Conservation (phyloP, 1,284 basidiomycete genomes). For the Gymnopus androsaceus region DNA sequence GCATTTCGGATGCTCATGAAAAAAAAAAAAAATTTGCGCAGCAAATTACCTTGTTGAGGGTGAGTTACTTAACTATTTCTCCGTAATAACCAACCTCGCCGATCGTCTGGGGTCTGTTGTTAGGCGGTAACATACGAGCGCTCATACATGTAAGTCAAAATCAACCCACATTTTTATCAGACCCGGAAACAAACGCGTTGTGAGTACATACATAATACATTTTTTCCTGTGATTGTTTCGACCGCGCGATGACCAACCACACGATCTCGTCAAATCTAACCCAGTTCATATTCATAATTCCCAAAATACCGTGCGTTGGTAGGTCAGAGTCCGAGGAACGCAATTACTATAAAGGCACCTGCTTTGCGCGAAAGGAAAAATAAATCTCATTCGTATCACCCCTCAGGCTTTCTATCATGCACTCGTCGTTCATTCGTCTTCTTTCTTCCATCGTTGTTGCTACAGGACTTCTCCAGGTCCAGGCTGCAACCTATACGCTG, state of each 20-base stretch:
- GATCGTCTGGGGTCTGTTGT: no score
- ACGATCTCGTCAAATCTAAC: background rate
- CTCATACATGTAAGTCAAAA: no score
- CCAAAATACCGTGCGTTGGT: background rate
- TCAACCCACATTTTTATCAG: no score
- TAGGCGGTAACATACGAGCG: no score
- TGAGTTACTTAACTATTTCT: no score
- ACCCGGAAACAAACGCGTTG: no score
- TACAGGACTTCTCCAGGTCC: background rate
- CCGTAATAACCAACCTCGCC: no score
- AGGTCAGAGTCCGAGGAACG: background rate
- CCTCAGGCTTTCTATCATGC: background rate
- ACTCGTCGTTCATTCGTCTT: slow-evolving; percentile 6
- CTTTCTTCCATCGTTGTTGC: background rate
- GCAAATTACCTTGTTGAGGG: background rate
- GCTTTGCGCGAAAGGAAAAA: background rate
- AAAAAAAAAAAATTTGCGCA: background rate
- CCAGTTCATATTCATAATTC: background rate
- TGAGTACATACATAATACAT: no score
- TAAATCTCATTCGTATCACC: background rate
- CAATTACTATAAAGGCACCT: background rate
- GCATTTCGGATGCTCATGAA: background rate
- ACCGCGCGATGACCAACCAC: background rate
- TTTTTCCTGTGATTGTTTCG: background rate
- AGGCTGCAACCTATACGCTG: slow-evolving; percentile 23